A percentile compares a stretch with the other conserved stretches of the same genome.
Evolutionary conservation across 306 rosid genomes (phyloP).

Genomic region (Pterocarpus santalinus): DNA sequence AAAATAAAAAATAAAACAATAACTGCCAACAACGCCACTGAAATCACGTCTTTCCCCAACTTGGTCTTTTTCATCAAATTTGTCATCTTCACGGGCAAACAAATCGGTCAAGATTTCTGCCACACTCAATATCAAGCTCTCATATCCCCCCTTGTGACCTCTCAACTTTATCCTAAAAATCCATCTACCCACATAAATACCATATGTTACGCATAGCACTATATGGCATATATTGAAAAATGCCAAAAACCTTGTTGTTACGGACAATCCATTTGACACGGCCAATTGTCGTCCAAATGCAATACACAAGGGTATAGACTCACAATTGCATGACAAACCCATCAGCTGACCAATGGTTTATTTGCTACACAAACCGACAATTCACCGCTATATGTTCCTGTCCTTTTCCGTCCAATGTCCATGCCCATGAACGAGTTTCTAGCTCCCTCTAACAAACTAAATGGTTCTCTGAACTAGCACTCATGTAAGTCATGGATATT

Average conservation of each 20-base stretch:
- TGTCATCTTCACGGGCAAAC: constrained; percentile 31
- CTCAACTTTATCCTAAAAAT: constrained; percentile 36
- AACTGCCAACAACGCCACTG: constrained; percentile 15
- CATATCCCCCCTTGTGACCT: background rate
- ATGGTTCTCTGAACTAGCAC: constrained; percentile 13
- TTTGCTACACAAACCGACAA: constrained; percentile 41
- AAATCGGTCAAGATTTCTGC: constrained; percentile 26
- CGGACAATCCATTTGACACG: constrained; percentile 42
- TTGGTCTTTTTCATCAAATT: constrained; percentile 9
- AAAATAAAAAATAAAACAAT: too few relatives aligned
- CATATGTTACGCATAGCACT: constrained; percentile 11
- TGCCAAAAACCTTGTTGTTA: constrained; percentile 44
- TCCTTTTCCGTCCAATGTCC: constrained; percentile 42
- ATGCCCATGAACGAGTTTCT: constrained; percentile 12
- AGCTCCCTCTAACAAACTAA: background rate
- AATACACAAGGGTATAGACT: constrained; percentile 49
- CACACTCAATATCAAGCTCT: background rate
- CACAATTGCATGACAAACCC: constrained; percentile 14
- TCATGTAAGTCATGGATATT: background rate
- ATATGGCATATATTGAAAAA: constrained; percentile 30
- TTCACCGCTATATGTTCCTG: constrained; percentile 50
- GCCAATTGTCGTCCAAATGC: constrained; percentile 31
- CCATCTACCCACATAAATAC: constrained; percentile 19
- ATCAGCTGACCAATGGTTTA: constrained; percentile 34
- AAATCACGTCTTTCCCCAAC: background rate